phyloP scores from a whole-genome alignment of 345 rosid genomes.

The Linum lewisii region DNA sequence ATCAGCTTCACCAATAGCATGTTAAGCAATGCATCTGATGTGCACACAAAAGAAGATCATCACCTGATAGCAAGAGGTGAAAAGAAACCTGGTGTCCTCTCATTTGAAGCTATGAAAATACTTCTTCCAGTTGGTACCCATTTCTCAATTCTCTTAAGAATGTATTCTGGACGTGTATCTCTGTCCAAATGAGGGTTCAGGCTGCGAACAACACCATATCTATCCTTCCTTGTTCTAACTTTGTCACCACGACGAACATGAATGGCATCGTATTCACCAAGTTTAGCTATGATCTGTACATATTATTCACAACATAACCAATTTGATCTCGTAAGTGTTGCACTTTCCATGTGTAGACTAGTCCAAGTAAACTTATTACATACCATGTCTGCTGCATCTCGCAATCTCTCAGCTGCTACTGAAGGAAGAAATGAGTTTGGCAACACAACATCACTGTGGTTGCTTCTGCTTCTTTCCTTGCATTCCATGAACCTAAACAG shows the following conservation, averaged over 20 bases:
- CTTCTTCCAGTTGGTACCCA: constrained; percentile 83
- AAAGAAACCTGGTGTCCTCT: constrained; percentile 75
- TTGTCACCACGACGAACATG: constrained; percentile 95
- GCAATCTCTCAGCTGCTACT: constrained; percentile 58
- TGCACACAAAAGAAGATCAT: neutral
- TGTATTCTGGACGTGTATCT: constrained; percentile 78
- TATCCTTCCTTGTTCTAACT: constrained; percentile 71
- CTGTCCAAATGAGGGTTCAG: constrained; percentile 83
- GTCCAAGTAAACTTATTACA: neutral
- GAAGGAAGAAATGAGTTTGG: constrained; percentile 83
- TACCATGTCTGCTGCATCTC: constrained; percentile 69
- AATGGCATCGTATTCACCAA: constrained; percentile 84
- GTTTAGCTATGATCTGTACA: constrained; percentile 55
- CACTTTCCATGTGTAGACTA: neutral
- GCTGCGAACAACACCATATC: constrained; percentile 54
- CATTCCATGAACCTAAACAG: constrained; percentile 87
- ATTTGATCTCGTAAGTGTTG: neutral
- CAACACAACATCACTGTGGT: constrained; percentile 47
- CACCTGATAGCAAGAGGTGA: constrained; percentile 67
- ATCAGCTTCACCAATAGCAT: neutral
- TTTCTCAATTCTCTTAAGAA: constrained; percentile 50
- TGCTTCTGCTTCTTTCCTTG: constrained; percentile 69
- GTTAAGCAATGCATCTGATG: too few relatives aligned
- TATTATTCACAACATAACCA: constrained; percentile 12
- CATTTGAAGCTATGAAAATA: constrained; percentile 80